A percentile compares a stretch with the other conserved stretches of the same genome.
phyloP scores from a whole-genome alignment of 2,329 filamentous ascomycete species.

The Hypomyces perniciosus region DNA sequence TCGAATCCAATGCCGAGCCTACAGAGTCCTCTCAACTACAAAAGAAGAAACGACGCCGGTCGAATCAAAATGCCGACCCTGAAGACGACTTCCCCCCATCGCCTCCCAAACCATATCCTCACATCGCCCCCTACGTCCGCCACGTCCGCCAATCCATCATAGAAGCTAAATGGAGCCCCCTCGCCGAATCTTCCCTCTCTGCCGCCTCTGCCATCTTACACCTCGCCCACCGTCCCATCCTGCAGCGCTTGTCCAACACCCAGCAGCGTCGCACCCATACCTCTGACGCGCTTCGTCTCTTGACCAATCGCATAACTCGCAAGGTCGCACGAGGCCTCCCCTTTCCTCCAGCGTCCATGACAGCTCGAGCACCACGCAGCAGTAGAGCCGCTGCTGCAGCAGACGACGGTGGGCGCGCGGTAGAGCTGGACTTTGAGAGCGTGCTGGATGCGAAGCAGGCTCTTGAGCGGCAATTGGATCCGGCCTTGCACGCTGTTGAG shows the following conservation, averaged over 20 bases:
- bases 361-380: slow-evolving; percentile 16
- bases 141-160: slow-evolving; percentile 59
- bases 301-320: slow-evolving; percentile 49
- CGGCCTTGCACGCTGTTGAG: slow-evolving; percentile 56
- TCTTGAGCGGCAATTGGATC: slow-evolving; percentile 55
- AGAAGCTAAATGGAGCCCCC: slow-evolving; percentile 59
- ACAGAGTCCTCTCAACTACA: neutral
- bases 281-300: slow-evolving; percentile 47
- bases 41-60: slow-evolving; percentile 14
- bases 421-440: slow-evolving; percentile 61
- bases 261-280: slow-evolving; percentile 47
- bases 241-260: slow-evolving; percentile 48
- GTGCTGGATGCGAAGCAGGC: slow-evolving; percentile 52
- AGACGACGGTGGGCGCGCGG: slow-evolving; percentile 41
- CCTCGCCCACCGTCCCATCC: slow-evolving; percentile 55
- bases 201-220: slow-evolving; percentile 51
- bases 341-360: slow-evolving; percentile 52
- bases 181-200: slow-evolving; percentile 49
- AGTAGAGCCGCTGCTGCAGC: slow-evolving; percentile 15
- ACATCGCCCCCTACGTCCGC: slow-evolving; percentile 45
- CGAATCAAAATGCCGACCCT: slow-evolving; percentile 9
- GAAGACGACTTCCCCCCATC: slow-evolving; percentile 21
- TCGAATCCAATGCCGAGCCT: neutral
- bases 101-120: slow-evolving; percentile 37
- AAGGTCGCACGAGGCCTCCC: slow-evolving; percentile 56